Conservation (phyloP, 345 rosid genomes). For the Hypericum androsaemum region DNA sequence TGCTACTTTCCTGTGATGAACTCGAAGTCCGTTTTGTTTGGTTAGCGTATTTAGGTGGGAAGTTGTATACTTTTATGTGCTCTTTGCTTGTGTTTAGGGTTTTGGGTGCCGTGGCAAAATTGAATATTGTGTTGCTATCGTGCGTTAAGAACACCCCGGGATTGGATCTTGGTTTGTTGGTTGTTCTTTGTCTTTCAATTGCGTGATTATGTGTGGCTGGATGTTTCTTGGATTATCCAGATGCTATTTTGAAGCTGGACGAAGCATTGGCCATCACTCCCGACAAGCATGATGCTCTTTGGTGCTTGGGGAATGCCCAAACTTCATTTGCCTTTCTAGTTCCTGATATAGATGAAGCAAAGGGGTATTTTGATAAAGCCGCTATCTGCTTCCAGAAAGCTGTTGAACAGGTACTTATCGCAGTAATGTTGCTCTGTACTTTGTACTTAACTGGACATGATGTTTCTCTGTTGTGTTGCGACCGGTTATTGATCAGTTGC, state of each 20-base stretch:
- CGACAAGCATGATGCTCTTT: conserved; percentile 30
- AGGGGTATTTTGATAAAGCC: conserved; percentile 50
- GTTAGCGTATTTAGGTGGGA: no score
- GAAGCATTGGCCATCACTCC: not conserved
- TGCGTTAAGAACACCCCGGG: no score
- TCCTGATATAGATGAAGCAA: conserved; percentile 58
- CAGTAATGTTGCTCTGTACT: not conserved
- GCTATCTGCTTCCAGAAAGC: conserved; percentile 60
- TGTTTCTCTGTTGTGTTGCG: not conserved
- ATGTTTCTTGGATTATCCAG: not conserved
- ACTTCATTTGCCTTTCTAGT: conserved; percentile 67
- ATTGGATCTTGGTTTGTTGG: not conserved
- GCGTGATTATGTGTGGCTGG: not conserved
- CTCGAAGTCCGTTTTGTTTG: no score
- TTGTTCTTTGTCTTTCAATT: not conserved
- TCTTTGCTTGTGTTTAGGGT: no score
- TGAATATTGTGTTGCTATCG: no score
- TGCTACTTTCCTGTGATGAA: not conserved
- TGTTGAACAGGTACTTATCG: conserved; percentile 45
- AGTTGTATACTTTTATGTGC: no score
- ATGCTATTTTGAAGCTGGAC: not conserved
- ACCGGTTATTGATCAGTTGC: conserved; percentile 1
- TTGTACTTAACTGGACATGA: not conserved
- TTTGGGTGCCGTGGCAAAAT: no score
- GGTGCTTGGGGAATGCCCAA: conserved; percentile 87